Evolutionary conservation across 192 early-diverging fungal genomes (phyloP), one percentile per base, ranked within the genome.

Genomic region (Jimgerdemannia flammicorona): DNA sequence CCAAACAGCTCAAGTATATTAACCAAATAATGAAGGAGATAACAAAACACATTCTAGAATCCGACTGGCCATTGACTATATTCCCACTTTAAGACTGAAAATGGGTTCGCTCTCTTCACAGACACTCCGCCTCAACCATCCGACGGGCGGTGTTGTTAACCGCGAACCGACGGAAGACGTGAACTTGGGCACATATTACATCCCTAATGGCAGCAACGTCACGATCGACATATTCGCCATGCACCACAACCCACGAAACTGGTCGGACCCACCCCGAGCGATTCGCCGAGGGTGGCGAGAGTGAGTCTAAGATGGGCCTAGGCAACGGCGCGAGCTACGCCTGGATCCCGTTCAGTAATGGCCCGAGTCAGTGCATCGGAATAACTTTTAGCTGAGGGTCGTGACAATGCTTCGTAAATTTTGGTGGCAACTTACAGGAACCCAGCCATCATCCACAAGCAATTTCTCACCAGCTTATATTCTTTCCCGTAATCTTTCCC

Each of bases 351-450:
- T 82, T 82, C 43, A 78, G 74, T 49, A 72, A 74, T 20, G 80
- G 80, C 17, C 71, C 74, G 43, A 67, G 81, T 18, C 74, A 70
- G n/a, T 82, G 81, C 74, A 82, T 82, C 49, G 81, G 81, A 44
- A 81, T 73, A 76, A 66, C 40, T 42, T 75, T 90, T 74, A 81
- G 83, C 6, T 79, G 81, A 81, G 84, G 59, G 77, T 90, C 19
- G 59, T 83, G 64, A 79, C 80, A 9, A 76, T 85, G 80, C 75
- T 85, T 3, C 69, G 3, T 66, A 43, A 4, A 40, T 29, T 42
- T 59, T 10, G 29, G 29, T 29, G 29, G 29, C 29, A 29, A 29
- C 29, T 29, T 29, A 29, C 29, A 0, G 29, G 29, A 29, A 29
- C 29, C 29, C 1, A n/a, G 29, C 29, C 29, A 1, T 29, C 29